Conservation (phyloP, 2,329 filamentous ascomycete genomes). For the Arthrinium puccinioides region DNA sequence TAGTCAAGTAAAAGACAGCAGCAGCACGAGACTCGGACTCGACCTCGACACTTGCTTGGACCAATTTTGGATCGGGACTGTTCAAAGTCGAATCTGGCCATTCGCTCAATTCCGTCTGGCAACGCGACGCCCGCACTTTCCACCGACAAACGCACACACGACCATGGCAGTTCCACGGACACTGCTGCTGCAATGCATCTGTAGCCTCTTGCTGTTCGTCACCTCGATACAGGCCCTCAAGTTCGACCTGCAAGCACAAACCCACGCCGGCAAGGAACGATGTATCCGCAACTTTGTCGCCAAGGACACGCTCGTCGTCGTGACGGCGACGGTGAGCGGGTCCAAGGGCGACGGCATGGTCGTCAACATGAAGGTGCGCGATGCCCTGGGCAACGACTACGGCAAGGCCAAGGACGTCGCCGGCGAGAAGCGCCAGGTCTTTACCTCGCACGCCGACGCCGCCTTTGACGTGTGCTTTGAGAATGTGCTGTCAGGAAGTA, state of each 20-base stretch:
- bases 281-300: constrained; percentile 96
- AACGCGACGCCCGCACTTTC: background rate
- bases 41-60: constrained; percentile 33
- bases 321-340: constrained; percentile 85
- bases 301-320: constrained; percentile 88
- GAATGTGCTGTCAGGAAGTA: constrained; percentile 69
- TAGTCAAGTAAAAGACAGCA: too few species aligned
- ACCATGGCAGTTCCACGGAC: constrained; percentile 42
- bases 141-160: constrained; percentile 5
- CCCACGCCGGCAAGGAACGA: constrained; percentile 57
- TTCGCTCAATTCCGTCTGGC: background rate
- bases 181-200: constrained; percentile 47
- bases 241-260: constrained; percentile 76
- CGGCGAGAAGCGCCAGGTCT: constrained; percentile 87
- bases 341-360: constrained; percentile 82
- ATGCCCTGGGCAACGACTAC: constrained; percentile 94
- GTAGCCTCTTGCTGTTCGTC: constrained; percentile 49
- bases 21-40: background rate
- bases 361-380: constrained; percentile 87
- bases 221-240: constrained; percentile 65
- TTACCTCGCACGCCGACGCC: constrained; percentile 85
- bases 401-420: constrained; percentile 83
- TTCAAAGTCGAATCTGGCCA: background rate
- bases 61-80: too few species aligned
- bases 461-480: constrained; percentile 97